Evolutionary conservation across 1,284 basidiomycete genomes (phyloP), one percentile per base, ranked within the genome.

Genomic region (Puccinia novopanici): DNA sequence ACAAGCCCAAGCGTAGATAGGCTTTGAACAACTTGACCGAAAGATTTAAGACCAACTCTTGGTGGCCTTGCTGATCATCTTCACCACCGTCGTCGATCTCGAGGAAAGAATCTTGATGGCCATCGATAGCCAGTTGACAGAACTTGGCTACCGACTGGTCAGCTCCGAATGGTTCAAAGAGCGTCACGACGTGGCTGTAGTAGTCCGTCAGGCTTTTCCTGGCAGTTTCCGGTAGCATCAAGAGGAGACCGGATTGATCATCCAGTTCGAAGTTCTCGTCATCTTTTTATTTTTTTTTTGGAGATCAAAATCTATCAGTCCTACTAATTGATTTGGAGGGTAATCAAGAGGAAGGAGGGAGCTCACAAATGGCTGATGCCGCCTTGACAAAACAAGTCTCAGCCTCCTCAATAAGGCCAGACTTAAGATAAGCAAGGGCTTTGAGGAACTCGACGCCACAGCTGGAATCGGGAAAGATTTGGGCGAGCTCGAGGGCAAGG

Each of bases 361-460:
- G 86, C 90, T 86, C 84, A 95, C 94, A 92, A 82, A 93, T 91
- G 82, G 88, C 90, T 55, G 90, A 90, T 17, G 91, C 91, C n/a
- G 94, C 87, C 82, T 90, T 90, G 85, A 94, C 90, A 82, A 98
- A 88, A 50, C 90, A 85, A 67, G 87, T 87, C 0, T 90, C 89
- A 1, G 93, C 92, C 83, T 93, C 92, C 78, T 93, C 93, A 19
- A 89, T 87, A 24, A 91, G 88, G 2, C 91, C 91, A n/a, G 90
- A 86, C 81, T 90, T 89, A 65, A 95, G 86, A 87, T 89, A 89
- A 17, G 93, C 88, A 82, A 90, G 87, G 1, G 90, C 92, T 70
- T 89, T 88, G 37, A 94, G 89, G 85, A 92, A 97, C 65, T 89
- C 89, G 80, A 91, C 90, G 9, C 90, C 93, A 45, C 91, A 89